Evolutionary conservation across 257 asterid genomes (phyloP), one percentile per base, ranked within the genome.

Genomic region (Fraxinus pennsylvanica): DNA sequence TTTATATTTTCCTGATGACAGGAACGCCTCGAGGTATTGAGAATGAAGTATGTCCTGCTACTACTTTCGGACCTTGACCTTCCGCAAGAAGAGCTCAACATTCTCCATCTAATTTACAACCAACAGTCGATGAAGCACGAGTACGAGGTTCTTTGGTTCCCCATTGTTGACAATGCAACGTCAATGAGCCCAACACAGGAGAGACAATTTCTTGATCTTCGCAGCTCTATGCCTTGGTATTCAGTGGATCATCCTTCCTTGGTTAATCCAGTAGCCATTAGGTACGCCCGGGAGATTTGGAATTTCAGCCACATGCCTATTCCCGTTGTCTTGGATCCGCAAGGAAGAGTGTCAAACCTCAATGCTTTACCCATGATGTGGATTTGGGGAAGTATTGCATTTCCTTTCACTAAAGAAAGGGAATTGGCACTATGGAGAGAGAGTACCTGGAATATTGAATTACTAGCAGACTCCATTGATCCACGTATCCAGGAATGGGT

Each of bases 331-430:
- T 43, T 92, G 74, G 97, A 94, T 79, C 96, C 97, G 5, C 94
- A 87, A n/a, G 99, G 99, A 0, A 89, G 86, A 79, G 90, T 86
- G 32, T 80, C 92, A 0, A 90, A 88, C 61, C 81, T 84, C 0
- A 89, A 95, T 74, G 98, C 99, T 2, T 75, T 93, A 1, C 96
- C 96, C 8, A 90, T 95, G 97, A 89, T 93, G 87, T 93, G 98
- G 97, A 96, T 93, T 68, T 96, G 99, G 99, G 98, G 98, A 0
- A 84, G 90, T 65, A 54, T 68, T 13, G 97, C 98, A 1, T 96
- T 91, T 72, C 98, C 98, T 3, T 96, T 96, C 87, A 91, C 94
- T 47, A 82, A 74, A 68, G 61, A 80, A 0, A 85, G 87, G 74
- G 99, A 95, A 81, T 73, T 74, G 69, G 90, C 85, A 14, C 88